phyloP scores from a whole-genome alignment of 495 filamentous ascomycete genomes.

The Paragyromitra xinjiangensis region DNA sequence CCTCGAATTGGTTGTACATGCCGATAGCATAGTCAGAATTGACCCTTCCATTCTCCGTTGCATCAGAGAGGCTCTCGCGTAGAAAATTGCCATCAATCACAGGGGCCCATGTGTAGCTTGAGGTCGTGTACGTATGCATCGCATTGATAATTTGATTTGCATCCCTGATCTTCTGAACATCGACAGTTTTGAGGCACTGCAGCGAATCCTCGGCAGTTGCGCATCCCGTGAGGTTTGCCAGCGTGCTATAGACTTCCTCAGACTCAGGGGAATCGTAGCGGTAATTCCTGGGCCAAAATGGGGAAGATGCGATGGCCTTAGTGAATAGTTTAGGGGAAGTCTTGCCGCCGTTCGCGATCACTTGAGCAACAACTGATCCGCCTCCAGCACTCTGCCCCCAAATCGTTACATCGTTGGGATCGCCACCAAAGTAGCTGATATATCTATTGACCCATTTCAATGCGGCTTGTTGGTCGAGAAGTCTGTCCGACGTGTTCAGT shows the following conservation, averaged over 20 bases:
- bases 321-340: conserved; percentile 58
- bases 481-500: conserved; percentile 43
- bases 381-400: conserved; percentile 75
- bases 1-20: conserved; percentile 70
- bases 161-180: conserved; percentile 64
- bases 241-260: conserved; percentile 63
- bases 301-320: conserved; percentile 68
- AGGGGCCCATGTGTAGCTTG: conserved; percentile 68
- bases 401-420: conserved; percentile 69
- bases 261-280: conserved; percentile 63
- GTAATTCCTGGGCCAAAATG: conserved; percentile 71
- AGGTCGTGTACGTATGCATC: conserved; percentile 64
- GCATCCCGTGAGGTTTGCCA: conserved; percentile 64
- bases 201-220: conserved; percentile 59
- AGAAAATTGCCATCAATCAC: conserved; percentile 69
- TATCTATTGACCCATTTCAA: conserved; percentile 76
- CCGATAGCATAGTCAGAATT: conserved; percentile 63
- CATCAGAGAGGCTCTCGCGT: conserved; percentile 61
- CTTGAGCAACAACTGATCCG: conserved; percentile 67
- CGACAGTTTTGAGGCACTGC: conserved; percentile 63
- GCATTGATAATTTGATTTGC: conserved; percentile 62
- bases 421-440: conserved; percentile 74
- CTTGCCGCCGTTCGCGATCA: conserved; percentile 61
- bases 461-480: conserved; percentile 73
- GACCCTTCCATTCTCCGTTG: conserved; percentile 61